Percentiles rank a stretch among this genome's conserved stretches.
phyloP scores from a whole-genome alignment of 2,329 filamentous ascomycete species.

The Ilyonectria robusta region DNA sequence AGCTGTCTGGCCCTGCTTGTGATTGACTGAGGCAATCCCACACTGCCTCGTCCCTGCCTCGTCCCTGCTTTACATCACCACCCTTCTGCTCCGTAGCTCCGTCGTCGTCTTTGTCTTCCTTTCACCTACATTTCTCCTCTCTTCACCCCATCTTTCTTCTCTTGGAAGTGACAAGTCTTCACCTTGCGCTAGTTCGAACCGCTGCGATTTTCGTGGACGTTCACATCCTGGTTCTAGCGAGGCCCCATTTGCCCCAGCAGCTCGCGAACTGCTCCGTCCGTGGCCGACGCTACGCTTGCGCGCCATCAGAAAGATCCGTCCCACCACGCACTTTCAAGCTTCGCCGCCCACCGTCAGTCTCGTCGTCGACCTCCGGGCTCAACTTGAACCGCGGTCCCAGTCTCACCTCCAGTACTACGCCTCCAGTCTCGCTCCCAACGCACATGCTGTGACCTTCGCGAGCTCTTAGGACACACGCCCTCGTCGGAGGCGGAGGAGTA shows the following conservation, averaged over 20 bases:
- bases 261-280: conserved; percentile 20
- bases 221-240: conserved; percentile 1
- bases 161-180: background rate
- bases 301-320: conserved; percentile 33
- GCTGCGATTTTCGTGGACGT: background rate
- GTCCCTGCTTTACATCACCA: conserved; percentile 23
- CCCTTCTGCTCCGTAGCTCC: background rate
- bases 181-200: background rate
- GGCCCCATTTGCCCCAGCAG: conserved; percentile 1
- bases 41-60: conserved; percentile 18
- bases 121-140: conserved; percentile 16
- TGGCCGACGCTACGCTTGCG: conserved; percentile 36
- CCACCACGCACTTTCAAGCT: conserved; percentile 24
- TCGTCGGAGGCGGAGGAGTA: conserved; percentile 23
- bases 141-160: background rate
- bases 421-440: background rate
- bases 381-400: background rate
- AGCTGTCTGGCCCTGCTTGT: conserved; percentile 3
- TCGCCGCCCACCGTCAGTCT: conserved; percentile 4
- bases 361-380: background rate
- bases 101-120: conserved; percentile 11
- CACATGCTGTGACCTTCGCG: conserved; percentile 15
- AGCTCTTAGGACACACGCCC: conserved; percentile 2
- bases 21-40: conserved; percentile 27
- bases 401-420: background rate